Base-by-base conservation (phyloP, 805 yeast species). In the Lachancea thermotolerans region DNA sequence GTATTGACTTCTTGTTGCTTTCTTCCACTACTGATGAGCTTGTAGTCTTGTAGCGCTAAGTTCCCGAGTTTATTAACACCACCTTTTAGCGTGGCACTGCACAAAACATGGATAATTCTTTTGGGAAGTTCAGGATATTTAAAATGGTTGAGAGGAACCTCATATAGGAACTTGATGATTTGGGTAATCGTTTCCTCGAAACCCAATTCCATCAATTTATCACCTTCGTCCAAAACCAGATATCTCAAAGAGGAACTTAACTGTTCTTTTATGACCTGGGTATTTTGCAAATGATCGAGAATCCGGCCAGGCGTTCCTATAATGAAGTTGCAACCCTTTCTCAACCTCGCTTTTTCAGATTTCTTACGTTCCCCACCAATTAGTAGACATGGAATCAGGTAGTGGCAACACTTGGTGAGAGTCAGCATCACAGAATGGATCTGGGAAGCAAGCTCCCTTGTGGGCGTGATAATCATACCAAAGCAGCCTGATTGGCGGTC, bases 301-400 rank as follows among this genome's bases (percentile, higher is more conserved):
- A 93, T 70, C 56, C 99, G 77, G 49, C 99, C 99, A 2, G 99
- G 99, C 0, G 99, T 93, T 10, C 95, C 97, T 35, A 93, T 95
- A n/a, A 93, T 73, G 30, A 93, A 81, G 64, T 93, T 93, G 30
- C 90, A 95, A 52, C 99, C 99, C 64, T 91, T 91, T 60, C 99
- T 77, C 30, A 93, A 67, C 57, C 99, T 71, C 1, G 98, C 97
- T 73, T 93, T 93, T 65, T 93, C 99, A 1, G 95, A 78, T 60
- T 93, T 95, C 65, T 91, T 91, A 75, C 91, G 90, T 62, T 93
- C 99, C 49, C 99, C 99, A 59, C 99, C 99, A 67, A 89, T 89
- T 21, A 93, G 95, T 35, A 90, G 78, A 34, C 98, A 96, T 0
- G 99, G 97, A 4, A 95, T 99, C 36, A 93, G 75, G 64, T 85